These are phyloP conservation scores for Canavalia ensiformis DNA, from an alignment of 306 rosid species.

Conservation along the genomic window DNA sequence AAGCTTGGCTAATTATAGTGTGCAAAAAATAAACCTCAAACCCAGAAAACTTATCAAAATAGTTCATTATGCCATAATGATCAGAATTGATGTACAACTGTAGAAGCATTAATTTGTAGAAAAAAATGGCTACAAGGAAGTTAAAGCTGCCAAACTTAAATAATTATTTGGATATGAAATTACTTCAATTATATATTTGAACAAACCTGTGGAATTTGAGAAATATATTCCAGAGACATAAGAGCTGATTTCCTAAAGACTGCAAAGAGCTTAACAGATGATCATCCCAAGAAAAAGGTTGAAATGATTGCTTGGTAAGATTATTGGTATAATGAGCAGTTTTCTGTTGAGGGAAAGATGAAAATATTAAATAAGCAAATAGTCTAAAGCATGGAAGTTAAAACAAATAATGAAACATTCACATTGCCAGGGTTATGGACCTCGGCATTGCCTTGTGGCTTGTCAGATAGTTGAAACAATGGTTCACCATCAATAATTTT, in stretches of 20 bases:
- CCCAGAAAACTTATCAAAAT: constrained; percentile 3
- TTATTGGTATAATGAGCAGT: constrained; percentile 51
- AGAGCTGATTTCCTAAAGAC: constrained; percentile 76
- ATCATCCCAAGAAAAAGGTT: constrained; percentile 61
- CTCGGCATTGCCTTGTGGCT: constrained; percentile 61
- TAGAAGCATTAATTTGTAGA: not conserved
- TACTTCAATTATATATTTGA: constrained; percentile 24
- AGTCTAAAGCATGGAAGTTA: constrained; percentile 37
- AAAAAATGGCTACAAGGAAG: constrained; percentile 4
- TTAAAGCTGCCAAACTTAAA: constrained; percentile 12
- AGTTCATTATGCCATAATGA: constrained; percentile 34
- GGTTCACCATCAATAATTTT: constrained; percentile 51
- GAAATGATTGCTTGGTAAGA: constrained; percentile 55
- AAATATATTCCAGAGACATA: constrained; percentile 83
- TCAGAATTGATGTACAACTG: constrained; percentile 36
- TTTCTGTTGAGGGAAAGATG: constrained; percentile 55
- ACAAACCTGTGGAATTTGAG: constrained; percentile 88
- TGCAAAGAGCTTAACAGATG: constrained; percentile 59
- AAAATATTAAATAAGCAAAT: constrained; percentile 20
- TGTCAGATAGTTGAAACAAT: constrained; percentile 57
- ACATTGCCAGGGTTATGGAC: constrained; percentile 57
- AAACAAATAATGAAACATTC: constrained; percentile 40
- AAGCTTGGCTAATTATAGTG: constrained; percentile 9
- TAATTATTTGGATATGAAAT: constrained; percentile 40
- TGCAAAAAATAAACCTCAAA: constrained; percentile 3